Evolutionary conservation across 805 yeast genomes (phyloP), one percentile per base, ranked within the genome.

Genomic region (Maudiozyma pseudohumilis): DNA sequence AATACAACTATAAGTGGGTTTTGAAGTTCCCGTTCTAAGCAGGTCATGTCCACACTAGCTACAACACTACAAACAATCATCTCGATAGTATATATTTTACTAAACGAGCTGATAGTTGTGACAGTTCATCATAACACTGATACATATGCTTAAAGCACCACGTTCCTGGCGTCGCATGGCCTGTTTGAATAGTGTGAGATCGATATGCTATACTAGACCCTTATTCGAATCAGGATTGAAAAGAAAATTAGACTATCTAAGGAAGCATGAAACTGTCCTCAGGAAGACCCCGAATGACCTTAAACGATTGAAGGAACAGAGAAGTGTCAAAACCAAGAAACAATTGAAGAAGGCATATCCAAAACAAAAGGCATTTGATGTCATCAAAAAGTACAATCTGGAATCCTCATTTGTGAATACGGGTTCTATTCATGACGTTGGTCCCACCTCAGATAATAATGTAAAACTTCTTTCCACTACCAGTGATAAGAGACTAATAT

Each of bases 401-500:
- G 21, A n/a, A 8, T 32, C 32, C 4, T 9, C 3, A 12, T 21
- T 15, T 11, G 24, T 16, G 11, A 21, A 20, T 9, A 13, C 18
- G 9, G 22, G 18, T 17, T 8, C 22, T 4, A 32, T 15, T 18
- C 29, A 52, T 6, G 43, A 51, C 2, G 35, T 65, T 4, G 70
- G 70, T 0, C 68, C 69, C 0, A 48, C 56, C 3, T 56, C 60
- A 25, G 46, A 59, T 24, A 53, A 56, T 1, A 69, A 65, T 49
- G 28, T 60, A 11, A 44, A 53, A 21, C 55, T 48, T 35, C 45
- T 64, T 30, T 39, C 57, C 2, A 26, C 40, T n/a, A 43, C 59
- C 2, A 62, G 54, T 6, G 72, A 77, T 45, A 59, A 62, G 36
- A 56, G 74, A 35, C 55, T 80, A 39, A 46, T 74, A 29, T 71